A percentile compares a stretch with the other conserved stretches of the same genome.
Evolutionary conservation across 345 rosid species (phyloP).

Genomic region (Brassica napus): DNA sequence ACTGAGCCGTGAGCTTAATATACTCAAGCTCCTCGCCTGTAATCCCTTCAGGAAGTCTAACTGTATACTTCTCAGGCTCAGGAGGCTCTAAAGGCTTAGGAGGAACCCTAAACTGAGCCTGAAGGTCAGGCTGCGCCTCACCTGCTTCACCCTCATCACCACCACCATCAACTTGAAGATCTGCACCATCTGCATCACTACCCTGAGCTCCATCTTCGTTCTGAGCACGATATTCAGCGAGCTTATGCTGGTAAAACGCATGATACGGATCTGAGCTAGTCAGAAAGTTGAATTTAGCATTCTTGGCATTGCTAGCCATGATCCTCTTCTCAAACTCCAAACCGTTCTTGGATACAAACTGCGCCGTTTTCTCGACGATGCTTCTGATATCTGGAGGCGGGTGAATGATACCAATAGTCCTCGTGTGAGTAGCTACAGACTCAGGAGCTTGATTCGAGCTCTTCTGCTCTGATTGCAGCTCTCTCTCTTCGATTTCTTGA

Average conservation of each 20-base stretch:
- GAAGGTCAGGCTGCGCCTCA: conserved; percentile 54
- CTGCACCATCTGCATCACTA: conserved; percentile 43
- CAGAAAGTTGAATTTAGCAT: conserved; percentile 75
- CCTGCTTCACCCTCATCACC: conserved; percentile 40
- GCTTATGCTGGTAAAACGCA: conserved; percentile 70
- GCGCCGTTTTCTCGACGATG: conserved; percentile 81
- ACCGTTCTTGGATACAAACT: conserved; percentile 74
- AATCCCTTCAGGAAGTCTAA: conserved; percentile 75
- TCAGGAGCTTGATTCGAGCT: conserved; percentile 43
- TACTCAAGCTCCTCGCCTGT: conserved; percentile 82
- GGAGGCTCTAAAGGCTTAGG: conserved; percentile 68
- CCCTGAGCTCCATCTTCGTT: conserved; percentile 50
- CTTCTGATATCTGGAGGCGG: conserved; percentile 84
- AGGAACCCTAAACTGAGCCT: conserved; percentile 66
- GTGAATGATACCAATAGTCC: conserved; percentile 78
- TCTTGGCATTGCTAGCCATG: conserved; percentile 61
- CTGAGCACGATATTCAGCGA: conserved; percentile 68
- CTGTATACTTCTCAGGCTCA: conserved; percentile 76
- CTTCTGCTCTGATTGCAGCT: conserved; percentile 46
- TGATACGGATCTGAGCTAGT: conserved; percentile 69
- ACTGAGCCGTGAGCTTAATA: conserved; percentile 84
- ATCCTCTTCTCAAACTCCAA: conserved; percentile 80
- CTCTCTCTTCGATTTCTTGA: conserved; percentile 44
- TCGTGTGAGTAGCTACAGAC: conserved; percentile 72
- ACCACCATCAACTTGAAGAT: conserved; percentile 41